Conservation (phyloP, 768 basidiomycete genomes). For the Termitomyces sp. region DNA sequence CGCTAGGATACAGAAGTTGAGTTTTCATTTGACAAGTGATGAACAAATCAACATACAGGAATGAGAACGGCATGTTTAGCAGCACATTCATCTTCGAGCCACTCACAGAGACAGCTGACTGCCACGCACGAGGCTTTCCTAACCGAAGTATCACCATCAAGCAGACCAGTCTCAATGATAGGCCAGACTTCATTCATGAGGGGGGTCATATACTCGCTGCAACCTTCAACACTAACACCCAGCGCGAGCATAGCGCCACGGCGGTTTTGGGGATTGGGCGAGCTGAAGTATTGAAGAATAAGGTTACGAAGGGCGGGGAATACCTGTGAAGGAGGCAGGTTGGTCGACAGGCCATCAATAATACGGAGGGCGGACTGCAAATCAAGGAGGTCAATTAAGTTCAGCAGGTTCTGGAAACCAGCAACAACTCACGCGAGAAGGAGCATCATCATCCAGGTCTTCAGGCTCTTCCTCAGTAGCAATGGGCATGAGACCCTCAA, state of each 20-base stretch:
- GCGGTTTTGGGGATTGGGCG: conserved; percentile 70
- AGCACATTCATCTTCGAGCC: conserved; percentile 91
- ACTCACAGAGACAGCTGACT: conserved; percentile 94
- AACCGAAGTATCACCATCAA: conserved; percentile 78
- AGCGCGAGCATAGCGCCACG: conserved; percentile 94
- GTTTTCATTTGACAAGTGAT: neutral
- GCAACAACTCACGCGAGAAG: conserved; percentile 67
- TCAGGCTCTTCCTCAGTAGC: conserved; percentile 92
- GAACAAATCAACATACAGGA: conserved; percentile 50
- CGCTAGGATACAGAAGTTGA: conserved; percentile 39
- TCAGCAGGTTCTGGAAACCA: neutral
- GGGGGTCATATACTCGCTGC: conserved; percentile 96
- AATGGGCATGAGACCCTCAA: conserved; percentile 91
- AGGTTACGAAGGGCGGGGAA: conserved; percentile 86
- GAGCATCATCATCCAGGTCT: conserved; percentile 90
- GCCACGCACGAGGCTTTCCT: conserved; percentile 95
- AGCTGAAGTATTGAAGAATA: conserved; percentile 81
- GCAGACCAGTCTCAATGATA: conserved; percentile 82
- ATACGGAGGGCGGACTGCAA: conserved; percentile 85
- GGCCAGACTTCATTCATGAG: conserved; percentile 93
- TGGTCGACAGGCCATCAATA: conserved; percentile 88
- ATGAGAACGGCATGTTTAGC: conserved; percentile 78
- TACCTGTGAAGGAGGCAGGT: conserved; percentile 90
- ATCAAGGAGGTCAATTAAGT: neutral
- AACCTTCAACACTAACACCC: conserved; percentile 94